A percentile compares a stretch with the other conserved stretches of the same genome.
phyloP scores from a whole-genome alignment of 2,329 filamentous ascomycete genomes.

The Tolypocladium amazonense region DNA sequence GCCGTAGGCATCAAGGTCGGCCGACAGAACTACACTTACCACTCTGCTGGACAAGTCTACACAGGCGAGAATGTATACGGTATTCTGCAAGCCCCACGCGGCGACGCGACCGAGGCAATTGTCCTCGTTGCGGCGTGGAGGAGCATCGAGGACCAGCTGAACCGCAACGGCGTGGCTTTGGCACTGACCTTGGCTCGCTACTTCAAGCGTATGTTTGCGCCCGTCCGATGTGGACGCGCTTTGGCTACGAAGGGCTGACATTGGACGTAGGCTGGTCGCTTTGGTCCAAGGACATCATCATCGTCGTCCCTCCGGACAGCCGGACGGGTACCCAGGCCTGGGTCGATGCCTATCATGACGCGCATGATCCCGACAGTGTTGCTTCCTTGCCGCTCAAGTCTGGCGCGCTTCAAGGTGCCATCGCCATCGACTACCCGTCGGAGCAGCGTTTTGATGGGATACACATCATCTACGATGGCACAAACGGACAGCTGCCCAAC shows the following conservation, averaged over 20 bases:
- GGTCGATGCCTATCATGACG: conserved; percentile 95
- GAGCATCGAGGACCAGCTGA: conserved; percentile 68
- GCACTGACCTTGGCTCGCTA: conserved; percentile 83
- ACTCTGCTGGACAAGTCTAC: conserved; percentile 62
- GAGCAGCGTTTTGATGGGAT: conserved; percentile 77
- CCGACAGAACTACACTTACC: conserved; percentile 79
- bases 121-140: conserved; percentile 85
- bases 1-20: conserved; percentile 79
- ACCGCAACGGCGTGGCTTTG: conserved; percentile 78
- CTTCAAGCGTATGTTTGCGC: conserved; percentile 59
- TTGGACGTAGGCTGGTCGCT: conserved; percentile 70
- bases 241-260: conserved; percentile 8
- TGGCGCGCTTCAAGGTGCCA: conserved; percentile 80
- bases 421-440: conserved; percentile 88
- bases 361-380: conserved; percentile 61
- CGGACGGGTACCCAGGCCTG: conserved; percentile 87
- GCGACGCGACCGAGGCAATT: conserved; percentile 94
- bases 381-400: conserved; percentile 78
- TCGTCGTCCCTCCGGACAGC: conserved; percentile 81
- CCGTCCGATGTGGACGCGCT: neutral
- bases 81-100: conserved; percentile 83
- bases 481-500: conserved; percentile 92
- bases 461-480: conserved; percentile 87
- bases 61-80: conserved; percentile 87
- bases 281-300: conserved; percentile 98